Conservation (phyloP, 495 filamentous ascomycete species). For the Hypoxylon fuscum region DNA sequence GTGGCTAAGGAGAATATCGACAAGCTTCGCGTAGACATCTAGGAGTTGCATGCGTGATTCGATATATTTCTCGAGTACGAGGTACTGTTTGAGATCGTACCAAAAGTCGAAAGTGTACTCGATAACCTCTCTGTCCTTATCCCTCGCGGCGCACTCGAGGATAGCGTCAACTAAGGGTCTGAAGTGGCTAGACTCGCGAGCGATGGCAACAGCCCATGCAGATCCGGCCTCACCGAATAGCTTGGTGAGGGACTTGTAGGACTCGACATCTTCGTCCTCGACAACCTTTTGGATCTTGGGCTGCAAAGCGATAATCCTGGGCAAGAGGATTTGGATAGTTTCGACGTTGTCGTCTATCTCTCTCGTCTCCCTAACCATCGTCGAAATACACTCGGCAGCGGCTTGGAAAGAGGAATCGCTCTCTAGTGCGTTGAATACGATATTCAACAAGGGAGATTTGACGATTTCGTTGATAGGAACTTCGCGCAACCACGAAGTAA, state of each 20-base stretch:
- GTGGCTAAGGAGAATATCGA: slow-evolving; percentile 93
- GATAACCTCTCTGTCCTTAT: slow-evolving; percentile 88
- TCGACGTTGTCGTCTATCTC: slow-evolving; percentile 89
- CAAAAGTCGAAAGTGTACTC: slow-evolving; percentile 94
- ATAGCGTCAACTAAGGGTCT: slow-evolving; percentile 87
- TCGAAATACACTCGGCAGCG: slow-evolving; percentile 92
- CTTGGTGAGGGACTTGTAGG: slow-evolving; percentile 84
- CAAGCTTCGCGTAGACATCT: slow-evolving; percentile 84
- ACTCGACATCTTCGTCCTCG: slow-evolving; percentile 83
- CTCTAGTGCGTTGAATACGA: slow-evolving; percentile 78
- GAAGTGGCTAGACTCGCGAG: slow-evolving; percentile 82
- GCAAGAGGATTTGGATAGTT: slow-evolving; percentile 85
- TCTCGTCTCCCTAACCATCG: slow-evolving; percentile 88
- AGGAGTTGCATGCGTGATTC: slow-evolving; percentile 76
- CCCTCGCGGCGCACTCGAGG: slow-evolving; percentile 86
- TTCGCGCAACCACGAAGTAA: slow-evolving; percentile 95
- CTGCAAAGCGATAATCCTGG: slow-evolving; percentile 77
- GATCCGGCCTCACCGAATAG: slow-evolving; percentile 95
- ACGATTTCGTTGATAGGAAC: slow-evolving; percentile 85
- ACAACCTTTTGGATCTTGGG: slow-evolving; percentile 81
- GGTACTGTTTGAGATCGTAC: slow-evolving; percentile 98
- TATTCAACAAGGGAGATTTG: slow-evolving; percentile 82
- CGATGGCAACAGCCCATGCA: slow-evolving; percentile 90
- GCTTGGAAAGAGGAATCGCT: slow-evolving; percentile 81
- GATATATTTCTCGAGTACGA: slow-evolving; percentile 88